phyloP scores from a whole-genome alignment of 257 asterid genomes.

The Petrea volubilis region DNA sequence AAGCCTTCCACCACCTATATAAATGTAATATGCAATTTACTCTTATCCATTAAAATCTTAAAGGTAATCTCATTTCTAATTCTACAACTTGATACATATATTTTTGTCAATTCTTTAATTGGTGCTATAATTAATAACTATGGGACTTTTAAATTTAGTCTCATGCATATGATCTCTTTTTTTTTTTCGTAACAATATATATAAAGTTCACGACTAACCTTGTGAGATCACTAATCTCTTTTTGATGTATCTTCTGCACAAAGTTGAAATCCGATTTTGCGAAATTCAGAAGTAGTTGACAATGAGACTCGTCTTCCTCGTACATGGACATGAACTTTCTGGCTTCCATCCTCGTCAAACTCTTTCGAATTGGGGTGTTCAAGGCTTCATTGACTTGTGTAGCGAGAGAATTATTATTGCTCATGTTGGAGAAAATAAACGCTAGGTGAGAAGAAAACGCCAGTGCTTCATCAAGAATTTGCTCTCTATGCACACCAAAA shows the following conservation, averaged over 20 bases:
- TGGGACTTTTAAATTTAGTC: too few relatives aligned
- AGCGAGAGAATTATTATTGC: background rate
- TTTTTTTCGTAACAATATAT: too few relatives aligned
- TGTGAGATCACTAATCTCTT: background rate
- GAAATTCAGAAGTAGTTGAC: slow-evolving; percentile 5
- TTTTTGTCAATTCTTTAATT: too few relatives aligned
- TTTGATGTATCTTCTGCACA: slow-evolving; percentile 32
- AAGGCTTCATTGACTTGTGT: slow-evolving; percentile 24
- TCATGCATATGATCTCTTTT: too few relatives aligned
- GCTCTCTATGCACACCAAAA: background rate
- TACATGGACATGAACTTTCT: slow-evolving; percentile 25
- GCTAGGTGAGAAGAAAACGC: background rate
- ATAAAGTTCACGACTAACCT: too few relatives aligned
- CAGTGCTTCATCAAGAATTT: slow-evolving; percentile 15
- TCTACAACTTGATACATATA: too few relatives aligned
- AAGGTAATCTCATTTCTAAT: too few relatives aligned
- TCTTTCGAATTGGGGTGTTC: slow-evolving; percentile 29
- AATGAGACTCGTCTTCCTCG: slow-evolving; percentile 22
- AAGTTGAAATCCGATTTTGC: slow-evolving; percentile 27
- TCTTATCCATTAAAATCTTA: too few relatives aligned
- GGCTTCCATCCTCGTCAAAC: slow-evolving; percentile 27
- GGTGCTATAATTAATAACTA: too few relatives aligned
- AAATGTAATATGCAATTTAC: too few relatives aligned
- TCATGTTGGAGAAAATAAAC: background rate
- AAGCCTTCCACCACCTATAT: slow-evolving; percentile 45